phyloP scores from a whole-genome alignment of 2,329 filamentous ascomycete genomes.

The Curvularia spicifera region DNA sequence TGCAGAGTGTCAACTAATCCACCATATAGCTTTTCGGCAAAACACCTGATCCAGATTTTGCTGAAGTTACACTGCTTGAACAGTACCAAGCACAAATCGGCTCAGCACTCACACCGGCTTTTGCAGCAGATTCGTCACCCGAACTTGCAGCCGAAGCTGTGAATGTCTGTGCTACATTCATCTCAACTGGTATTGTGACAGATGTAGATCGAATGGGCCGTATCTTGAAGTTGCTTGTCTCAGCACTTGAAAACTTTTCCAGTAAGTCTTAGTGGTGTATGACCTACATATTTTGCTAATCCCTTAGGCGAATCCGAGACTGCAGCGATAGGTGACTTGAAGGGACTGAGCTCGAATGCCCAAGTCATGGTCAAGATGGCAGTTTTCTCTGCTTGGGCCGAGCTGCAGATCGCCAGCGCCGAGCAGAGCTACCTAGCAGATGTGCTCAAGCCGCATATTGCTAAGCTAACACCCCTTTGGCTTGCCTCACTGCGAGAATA shows the following conservation, averaged over 20 bases:
- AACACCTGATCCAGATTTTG: slow-evolving; percentile 93
- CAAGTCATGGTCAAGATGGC: slow-evolving; percentile 99
- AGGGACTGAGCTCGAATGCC: slow-evolving; percentile 91
- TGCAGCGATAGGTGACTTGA: slow-evolving; percentile 89
- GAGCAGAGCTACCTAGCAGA: slow-evolving; percentile 89
- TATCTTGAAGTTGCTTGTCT: slow-evolving; percentile 91
- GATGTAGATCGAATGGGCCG: slow-evolving; percentile 98
- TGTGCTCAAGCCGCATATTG: slow-evolving; percentile 88
- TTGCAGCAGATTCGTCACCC: slow-evolving; percentile 92
- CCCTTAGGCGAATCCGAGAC: slow-evolving; percentile 70
- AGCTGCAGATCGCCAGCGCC: slow-evolving; percentile 91
- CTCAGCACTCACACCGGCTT: slow-evolving; percentile 93
- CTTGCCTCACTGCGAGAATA: slow-evolving; percentile 92
- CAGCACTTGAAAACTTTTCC: slow-evolving; percentile 90
- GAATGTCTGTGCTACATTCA: slow-evolving; percentile 97
- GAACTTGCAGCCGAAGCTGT: slow-evolving; percentile 95
- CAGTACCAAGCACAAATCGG: slow-evolving; percentile 99
- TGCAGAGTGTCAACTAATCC: neutral
- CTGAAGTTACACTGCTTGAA: slow-evolving; percentile 94
- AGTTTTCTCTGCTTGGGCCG: slow-evolving; percentile 95
- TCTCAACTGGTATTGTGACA: slow-evolving; percentile 94
- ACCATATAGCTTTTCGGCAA: slow-evolving; percentile 79
- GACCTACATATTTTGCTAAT: slow-evolving; percentile 19
- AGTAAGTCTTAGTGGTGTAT: slow-evolving; percentile 50
- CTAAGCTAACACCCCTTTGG: slow-evolving; percentile 90